phyloP scores from a whole-genome alignment of 2,329 filamentous ascomycete genomes.

The Fonsecaea monophora region DNA sequence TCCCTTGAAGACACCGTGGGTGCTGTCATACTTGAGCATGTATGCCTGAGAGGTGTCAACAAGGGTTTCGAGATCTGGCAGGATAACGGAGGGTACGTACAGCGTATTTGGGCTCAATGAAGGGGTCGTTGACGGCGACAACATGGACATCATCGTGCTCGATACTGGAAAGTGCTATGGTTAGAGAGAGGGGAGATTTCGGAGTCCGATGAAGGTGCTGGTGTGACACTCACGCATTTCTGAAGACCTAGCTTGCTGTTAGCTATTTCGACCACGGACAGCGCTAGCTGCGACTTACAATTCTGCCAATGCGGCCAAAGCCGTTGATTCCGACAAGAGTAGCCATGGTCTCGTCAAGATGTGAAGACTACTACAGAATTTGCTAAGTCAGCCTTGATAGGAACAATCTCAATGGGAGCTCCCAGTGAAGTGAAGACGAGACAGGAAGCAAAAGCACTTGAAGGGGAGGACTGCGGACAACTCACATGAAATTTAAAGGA shows the following conservation, averaged over 20 bases:
- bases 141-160: constrained; percentile 89
- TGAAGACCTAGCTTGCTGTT: constrained; percentile 71
- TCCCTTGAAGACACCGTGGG: constrained; percentile 96
- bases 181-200: constrained; percentile 32
- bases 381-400: constrained; percentile 22
- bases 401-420: constrained; percentile 12
- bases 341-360: constrained; percentile 54
- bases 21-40: constrained; percentile 99
- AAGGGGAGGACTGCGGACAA: constrained; percentile 2
- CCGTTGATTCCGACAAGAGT: constrained; percentile 97
- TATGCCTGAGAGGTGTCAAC: constrained; percentile 70
- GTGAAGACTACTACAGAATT: constrained; percentile 21
- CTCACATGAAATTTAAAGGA: constrained; percentile 19
- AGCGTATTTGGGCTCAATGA: constrained; percentile 97
- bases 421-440: constrained; percentile 17
- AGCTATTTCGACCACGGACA: constrained; percentile 35
- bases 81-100: constrained; percentile 65
- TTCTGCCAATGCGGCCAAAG: constrained; percentile 99
- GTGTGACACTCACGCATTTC: constrained; percentile 75
- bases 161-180: constrained; percentile 57
- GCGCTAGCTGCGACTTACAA: constrained; percentile 58
- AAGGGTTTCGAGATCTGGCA: background rate
- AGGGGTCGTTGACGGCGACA: constrained; percentile 98
- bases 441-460: constrained; percentile 1
- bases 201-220: constrained; percentile 33